phyloP scores from a whole-genome alignment of 345 rosid species.

The Boechera divaricarpa region DNA sequence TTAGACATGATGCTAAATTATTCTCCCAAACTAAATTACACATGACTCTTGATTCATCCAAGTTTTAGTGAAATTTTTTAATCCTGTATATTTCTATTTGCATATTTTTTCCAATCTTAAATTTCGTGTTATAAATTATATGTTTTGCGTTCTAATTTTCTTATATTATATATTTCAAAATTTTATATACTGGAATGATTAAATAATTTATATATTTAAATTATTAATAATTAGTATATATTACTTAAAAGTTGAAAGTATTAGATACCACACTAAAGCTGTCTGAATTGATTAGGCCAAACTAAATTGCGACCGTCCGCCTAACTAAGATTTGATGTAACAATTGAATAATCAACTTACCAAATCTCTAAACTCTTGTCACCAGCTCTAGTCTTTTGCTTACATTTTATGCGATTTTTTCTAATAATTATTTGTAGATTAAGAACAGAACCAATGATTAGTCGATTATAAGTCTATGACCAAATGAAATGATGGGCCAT shows the following conservation, averaged over 20 bases:
- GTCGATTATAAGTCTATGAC: conserved; percentile 27
- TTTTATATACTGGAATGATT: neutral
- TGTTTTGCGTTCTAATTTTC: too few relatives aligned
- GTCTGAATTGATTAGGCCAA: conserved; percentile 25
- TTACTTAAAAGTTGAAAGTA: neutral
- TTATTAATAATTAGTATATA: neutral
- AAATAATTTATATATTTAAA: neutral
- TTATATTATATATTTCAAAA: neutral
- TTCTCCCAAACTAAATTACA: neutral
- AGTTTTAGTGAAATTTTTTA: neutral
- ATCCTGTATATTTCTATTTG: neutral
- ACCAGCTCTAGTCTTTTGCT: neutral
- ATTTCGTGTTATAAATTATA: neutral
- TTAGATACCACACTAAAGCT: neutral
- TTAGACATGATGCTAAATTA: neutral
- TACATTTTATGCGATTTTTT: neutral
- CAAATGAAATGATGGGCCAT: conserved; percentile 30
- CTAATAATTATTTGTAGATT: conserved; percentile 3
- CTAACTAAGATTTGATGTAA: conserved; percentile 39
- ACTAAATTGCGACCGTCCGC: conserved; percentile 3
- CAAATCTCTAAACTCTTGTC: conserved; percentile 14
- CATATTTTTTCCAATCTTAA: neutral
- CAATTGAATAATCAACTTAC: conserved; percentile 21
- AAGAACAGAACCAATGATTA: conserved; percentile 31
- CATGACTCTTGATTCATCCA: neutral